Base-by-base conservation (phyloP, 805 yeast genomes). In the Peterozyma toletana region DNA sequence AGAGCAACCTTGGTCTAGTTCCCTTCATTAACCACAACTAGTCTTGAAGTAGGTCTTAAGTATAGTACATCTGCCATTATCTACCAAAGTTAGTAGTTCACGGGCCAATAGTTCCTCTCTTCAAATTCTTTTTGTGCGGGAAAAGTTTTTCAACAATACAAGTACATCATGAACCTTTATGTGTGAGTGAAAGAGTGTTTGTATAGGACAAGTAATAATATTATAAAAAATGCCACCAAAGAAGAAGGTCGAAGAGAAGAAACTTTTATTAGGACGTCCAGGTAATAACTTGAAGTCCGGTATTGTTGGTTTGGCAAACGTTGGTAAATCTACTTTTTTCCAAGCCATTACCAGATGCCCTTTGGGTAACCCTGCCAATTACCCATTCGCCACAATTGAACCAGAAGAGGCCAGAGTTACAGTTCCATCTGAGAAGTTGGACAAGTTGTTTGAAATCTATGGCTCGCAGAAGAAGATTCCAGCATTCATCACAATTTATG, bases 321-420 rank as follows among this genome's bases (percentile, higher is more conserved):
- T 71, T 58, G 73, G 88, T 63, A 59, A 82, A 66, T 67, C 77
- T 9, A 71, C 85, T 48, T 72, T 73, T 46, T 73, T 73, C 57
- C 79, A 73, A 53, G 77, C 86, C 16, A 73, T 82, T 45, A 80
- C 88, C 31, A 70, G 66, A 48, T 75, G 81, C 33, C 68, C 68
- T 7, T 66, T 81, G 38, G 87, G 89, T 2, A 81, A 80, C 55
- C 79, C 87, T 1, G 82, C 82, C 35, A 77, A 77, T 53, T 77
- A 81, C 58, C 88, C 89, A 7, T 82, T 80, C 62, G 89, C 89
- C 9, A 82, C 89, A 9, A 83, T 82, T 44, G 86, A 81, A 44
- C 86, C 88, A 0, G 86, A 77, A 53, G 83, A 80, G 57, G 80
- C 83, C 31, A 62, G 72, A 41, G 75, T 76, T 5, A 54, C 71